Evolutionary conservation across 202 grass and related monocot genomes (phyloP).

Genomic region (Bolboschoenoplectus hybrid): DNA sequence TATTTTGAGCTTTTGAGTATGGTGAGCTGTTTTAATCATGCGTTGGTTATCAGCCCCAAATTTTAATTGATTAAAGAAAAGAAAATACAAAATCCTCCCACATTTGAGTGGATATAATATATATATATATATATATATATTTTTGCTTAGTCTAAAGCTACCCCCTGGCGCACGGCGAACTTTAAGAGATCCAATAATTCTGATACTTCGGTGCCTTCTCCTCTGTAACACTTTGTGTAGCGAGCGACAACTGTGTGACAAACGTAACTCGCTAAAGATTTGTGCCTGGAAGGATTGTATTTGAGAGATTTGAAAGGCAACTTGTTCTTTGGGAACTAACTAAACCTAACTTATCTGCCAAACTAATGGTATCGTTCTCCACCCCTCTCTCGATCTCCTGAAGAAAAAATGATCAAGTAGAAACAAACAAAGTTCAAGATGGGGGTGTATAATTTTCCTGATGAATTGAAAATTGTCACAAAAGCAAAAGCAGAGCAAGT

Average conservation of each 20-base stretch:
- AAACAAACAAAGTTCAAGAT: constrained; percentile 25
- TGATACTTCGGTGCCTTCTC: background rate
- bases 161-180: background rate
- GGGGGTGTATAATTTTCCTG: constrained; percentile 1
- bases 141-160: constrained; percentile 10
- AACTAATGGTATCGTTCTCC: background rate
- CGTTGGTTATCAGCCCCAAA: background rate
- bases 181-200: background rate
- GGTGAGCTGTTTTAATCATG: background rate
- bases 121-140: no score
- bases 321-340: background rate
- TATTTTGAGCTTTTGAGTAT: background rate
- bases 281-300: background rate
- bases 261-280: background rate
- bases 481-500: background rate
- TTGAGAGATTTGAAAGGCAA: background rate
- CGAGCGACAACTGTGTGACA: background rate
- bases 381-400: background rate
- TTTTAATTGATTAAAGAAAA: background rate
- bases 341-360: background rate
- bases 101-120: constrained; percentile 18
- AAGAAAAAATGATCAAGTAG: background rate
- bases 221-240: background rate
- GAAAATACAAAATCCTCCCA: background rate
- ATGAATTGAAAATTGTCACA: background rate